A percentile compares a stretch with the other conserved stretches of the same genome.
Evolutionary conservation across 2,329 filamentous ascomycete species (phyloP).

Genomic region (Fusarium sarcochroum): DNA sequence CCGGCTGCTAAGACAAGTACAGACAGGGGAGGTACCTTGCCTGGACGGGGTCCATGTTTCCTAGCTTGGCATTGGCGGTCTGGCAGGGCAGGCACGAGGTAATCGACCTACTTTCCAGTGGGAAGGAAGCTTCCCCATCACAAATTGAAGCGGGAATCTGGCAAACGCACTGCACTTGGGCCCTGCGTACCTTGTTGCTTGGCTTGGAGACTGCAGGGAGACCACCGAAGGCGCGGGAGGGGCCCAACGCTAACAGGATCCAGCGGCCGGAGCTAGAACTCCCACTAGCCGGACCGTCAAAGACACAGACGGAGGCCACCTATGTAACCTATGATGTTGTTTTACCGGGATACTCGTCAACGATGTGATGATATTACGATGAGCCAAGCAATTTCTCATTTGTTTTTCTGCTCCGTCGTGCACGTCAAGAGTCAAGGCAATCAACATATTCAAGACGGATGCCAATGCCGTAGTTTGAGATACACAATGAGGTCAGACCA

Average conservation of each 20-base stretch:
- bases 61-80: slow-evolving; percentile 40
- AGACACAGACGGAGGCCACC: slow-evolving; percentile 31
- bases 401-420: slow-evolving; percentile 10
- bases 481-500: slow-evolving; percentile 44
- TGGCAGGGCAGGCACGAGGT: slow-evolving; percentile 36
- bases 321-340: slow-evolving; percentile 34
- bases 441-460: slow-evolving; percentile 10
- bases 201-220: slow-evolving; percentile 28
- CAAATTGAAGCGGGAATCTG: slow-evolving; percentile 34
- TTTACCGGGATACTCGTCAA: slow-evolving; percentile 24
- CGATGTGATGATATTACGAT: slow-evolving; percentile 26
- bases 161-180: not conserved
- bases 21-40: slow-evolving; percentile 29
- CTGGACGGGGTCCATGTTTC: slow-evolving; percentile 7
- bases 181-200: slow-evolving; percentile 20
- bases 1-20: slow-evolving; percentile 32
- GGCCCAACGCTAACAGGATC: slow-evolving; percentile 39
- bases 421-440: slow-evolving; percentile 17
- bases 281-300: slow-evolving; percentile 25
- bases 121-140: slow-evolving; percentile 29
- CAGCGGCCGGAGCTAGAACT: slow-evolving; percentile 29
- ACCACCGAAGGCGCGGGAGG: slow-evolving; percentile 30
- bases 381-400: slow-evolving; percentile 23
- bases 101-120: slow-evolving; percentile 5
- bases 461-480: slow-evolving; percentile 23